Evolutionary conservation across 2,329 filamentous ascomycete species (phyloP).

Genomic region (Fusarium robinianum): DNA sequence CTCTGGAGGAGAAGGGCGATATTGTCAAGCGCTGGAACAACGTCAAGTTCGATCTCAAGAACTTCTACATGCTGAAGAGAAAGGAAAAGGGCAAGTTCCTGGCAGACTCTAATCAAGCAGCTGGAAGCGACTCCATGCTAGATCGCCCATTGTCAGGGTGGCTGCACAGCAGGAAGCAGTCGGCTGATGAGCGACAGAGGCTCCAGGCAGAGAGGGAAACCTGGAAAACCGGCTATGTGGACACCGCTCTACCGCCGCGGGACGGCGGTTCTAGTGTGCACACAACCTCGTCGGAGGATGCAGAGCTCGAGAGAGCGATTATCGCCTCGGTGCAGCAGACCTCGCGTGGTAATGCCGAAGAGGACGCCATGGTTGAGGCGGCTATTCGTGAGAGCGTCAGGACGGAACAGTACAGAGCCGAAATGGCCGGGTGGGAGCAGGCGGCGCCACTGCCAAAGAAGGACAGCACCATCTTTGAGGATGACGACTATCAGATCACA

Average conservation of each 20-base stretch:
- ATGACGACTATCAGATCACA: conserved; percentile 52
- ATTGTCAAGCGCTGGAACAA: conserved; percentile 70
- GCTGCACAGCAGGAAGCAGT: conserved; percentile 52
- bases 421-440: conserved; percentile 36
- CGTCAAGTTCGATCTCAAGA: conserved; percentile 62
- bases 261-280: conserved; percentile 20
- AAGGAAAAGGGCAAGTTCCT: conserved; percentile 48
- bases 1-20: conserved; percentile 62
- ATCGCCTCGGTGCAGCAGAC: conserved; percentile 70
- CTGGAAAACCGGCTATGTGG: conserved; percentile 42
- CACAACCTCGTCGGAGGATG: conserved; percentile 46
- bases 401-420: conserved; percentile 50
- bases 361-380: conserved; percentile 72
- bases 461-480: conserved; percentile 42
- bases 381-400: conserved; percentile 74
- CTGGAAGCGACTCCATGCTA: conserved; percentile 26
- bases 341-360: conserved; percentile 68
- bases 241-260: conserved; percentile 16
- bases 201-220: conserved; percentile 53
- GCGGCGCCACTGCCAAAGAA: conserved; percentile 34
- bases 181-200: conserved; percentile 56
- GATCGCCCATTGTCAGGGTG: conserved; percentile 51
- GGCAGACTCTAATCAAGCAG: conserved; percentile 22
- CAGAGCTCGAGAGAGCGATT: conserved; percentile 74
- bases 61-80: conserved; percentile 59